Evolutionary conservation across 2,329 filamentous ascomycete genomes (phyloP).

Genomic region (Ophiostoma piceae): DNA sequence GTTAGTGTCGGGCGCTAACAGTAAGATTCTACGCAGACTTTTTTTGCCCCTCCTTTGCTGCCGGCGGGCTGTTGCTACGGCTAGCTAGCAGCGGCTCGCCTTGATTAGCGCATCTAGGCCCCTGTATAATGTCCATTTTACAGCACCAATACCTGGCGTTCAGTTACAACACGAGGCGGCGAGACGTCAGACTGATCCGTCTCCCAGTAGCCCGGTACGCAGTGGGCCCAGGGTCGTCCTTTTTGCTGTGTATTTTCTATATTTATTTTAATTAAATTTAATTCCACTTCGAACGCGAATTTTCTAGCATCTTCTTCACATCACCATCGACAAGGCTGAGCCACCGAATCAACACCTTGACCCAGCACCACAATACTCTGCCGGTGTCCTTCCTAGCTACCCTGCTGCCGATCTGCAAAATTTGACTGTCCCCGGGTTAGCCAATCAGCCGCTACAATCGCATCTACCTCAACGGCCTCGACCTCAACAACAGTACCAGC

Average conservation of each 20-base stretch:
- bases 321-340: constrained; percentile 3
- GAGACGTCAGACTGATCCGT: background rate
- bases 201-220: constrained; percentile 1
- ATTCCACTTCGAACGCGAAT: background rate
- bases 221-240: background rate
- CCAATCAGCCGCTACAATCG: background rate
- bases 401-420: background rate
- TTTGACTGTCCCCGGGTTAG: background rate
- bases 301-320: constrained; percentile 12
- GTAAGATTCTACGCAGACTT: constrained; percentile 18
- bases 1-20: constrained; percentile 4
- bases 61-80: constrained; percentile 2
- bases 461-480: background rate
- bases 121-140: background rate
- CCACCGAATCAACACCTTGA: background rate
- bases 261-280: background rate
- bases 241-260: background rate
- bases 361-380: background rate
- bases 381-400: background rate
- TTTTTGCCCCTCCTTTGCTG: constrained; percentile 23
- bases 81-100: constrained; percentile 12
- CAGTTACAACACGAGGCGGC: background rate
- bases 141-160: background rate
- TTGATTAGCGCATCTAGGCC: constrained; percentile 12
- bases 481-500: background rate